These are phyloP conservation scores for Trichomonas tenax DNA, from an alignment of 208 protist species.

Conservation along the genomic window DNA sequence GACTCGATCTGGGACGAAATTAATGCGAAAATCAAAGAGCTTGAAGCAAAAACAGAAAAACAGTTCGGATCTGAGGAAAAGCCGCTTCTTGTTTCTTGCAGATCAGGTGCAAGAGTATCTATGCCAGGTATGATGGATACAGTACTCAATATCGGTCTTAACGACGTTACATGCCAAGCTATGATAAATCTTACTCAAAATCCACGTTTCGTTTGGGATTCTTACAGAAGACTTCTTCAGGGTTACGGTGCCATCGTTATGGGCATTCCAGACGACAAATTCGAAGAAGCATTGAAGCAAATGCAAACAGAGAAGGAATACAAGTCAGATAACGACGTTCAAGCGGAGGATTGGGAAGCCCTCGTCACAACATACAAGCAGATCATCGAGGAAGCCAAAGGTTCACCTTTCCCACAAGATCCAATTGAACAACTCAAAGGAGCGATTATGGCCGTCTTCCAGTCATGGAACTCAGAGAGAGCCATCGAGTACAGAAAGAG, in stretches of 20 bases:
- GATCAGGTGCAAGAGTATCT: background rate
- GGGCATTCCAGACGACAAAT: background rate
- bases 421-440: background rate
- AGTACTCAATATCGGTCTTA: background rate
- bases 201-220: background rate
- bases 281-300: background rate
- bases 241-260: background rate
- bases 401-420: background rate
- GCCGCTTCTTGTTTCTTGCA: background rate
- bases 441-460: slow-evolving; percentile 41
- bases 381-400: background rate
- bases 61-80: background rate
- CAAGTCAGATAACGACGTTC: background rate
- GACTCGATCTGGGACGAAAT: background rate
- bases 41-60: background rate
- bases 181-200: background rate
- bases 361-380: background rate
- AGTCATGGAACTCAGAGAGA: slow-evolving; percentile 37
- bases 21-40: background rate
- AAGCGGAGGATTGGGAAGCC: background rate
- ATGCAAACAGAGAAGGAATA: background rate
- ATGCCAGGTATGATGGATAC: background rate
- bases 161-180: background rate
- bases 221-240: background rate
- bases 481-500: slow-evolving; percentile 51